phyloP scores from a whole-genome alignment of 257 asterid genomes.

The Fraxinus pennsylvanica region DNA sequence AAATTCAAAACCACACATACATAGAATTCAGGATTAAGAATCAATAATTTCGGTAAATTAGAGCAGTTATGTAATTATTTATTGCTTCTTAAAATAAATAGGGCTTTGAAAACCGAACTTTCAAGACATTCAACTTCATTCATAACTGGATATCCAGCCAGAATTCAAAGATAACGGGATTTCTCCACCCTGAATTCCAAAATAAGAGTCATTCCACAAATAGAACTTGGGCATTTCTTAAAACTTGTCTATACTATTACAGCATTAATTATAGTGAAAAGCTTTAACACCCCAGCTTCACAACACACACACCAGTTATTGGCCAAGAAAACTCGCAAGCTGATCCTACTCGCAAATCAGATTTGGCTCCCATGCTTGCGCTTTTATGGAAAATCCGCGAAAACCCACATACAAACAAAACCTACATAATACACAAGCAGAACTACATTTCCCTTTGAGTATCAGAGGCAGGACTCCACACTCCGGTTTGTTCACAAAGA shows the following conservation, averaged over 20 bases:
- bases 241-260: neutral
- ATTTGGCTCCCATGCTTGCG: slow-evolving; percentile 67
- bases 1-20: too few species aligned
- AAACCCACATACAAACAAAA: slow-evolving; percentile 37
- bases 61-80: too few species aligned
- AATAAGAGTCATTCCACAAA: neutral
- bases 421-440: slow-evolving; percentile 30
- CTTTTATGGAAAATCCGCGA: slow-evolving; percentile 51
- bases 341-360: slow-evolving; percentile 42
- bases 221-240: neutral
- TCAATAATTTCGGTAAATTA: too few species aligned
- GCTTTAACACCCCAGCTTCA: neutral
- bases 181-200: too few species aligned
- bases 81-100: too few species aligned
- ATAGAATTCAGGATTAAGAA: too few species aligned
- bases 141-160: too few species aligned
- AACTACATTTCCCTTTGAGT: slow-evolving; percentile 34
- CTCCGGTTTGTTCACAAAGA: slow-evolving; percentile 90
- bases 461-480: slow-evolving; percentile 31
- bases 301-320: slow-evolving; percentile 23
- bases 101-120: too few species aligned
- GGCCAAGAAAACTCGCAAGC: slow-evolving; percentile 36
- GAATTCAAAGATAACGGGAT: too few species aligned
- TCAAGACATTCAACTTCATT: too few species aligned
- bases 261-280: neutral